phyloP scores from a whole-genome alignment of 345 rosid species.

The Lepidium didymum region DNA sequence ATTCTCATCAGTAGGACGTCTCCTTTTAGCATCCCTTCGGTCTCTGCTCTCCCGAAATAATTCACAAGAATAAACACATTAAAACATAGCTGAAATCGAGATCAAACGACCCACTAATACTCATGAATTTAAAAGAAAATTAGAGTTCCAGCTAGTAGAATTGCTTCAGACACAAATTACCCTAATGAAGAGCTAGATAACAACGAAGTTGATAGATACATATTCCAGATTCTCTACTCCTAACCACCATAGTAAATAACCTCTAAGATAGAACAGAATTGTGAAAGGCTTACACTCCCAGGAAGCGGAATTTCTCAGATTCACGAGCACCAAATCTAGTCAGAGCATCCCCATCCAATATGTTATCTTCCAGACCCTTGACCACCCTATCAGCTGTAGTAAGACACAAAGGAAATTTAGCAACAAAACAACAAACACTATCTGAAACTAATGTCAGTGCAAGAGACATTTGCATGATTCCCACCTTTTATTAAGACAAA shows the following conservation, averaged over 20 bases:
- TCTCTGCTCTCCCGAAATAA: slow-evolving; percentile 37
- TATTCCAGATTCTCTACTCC: background rate
- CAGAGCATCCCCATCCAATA: slow-evolving; percentile 42
- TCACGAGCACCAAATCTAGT: slow-evolving; percentile 73
- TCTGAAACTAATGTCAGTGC: background rate
- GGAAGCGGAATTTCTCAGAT: slow-evolving; percentile 63
- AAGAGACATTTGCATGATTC: background rate
- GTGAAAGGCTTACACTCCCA: slow-evolving; percentile 62
- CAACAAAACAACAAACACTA: slow-evolving; percentile 2
- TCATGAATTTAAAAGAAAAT: background rate
- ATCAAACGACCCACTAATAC: background rate
- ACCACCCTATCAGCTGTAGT: slow-evolving; percentile 44
- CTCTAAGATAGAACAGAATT: slow-evolving; percentile 3
- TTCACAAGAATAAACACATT: background rate
- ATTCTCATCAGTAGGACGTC: slow-evolving; percentile 61
- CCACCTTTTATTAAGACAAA: background rate
- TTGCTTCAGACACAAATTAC: background rate
- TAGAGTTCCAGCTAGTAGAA: background rate
- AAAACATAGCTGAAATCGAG: background rate
- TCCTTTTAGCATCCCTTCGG: slow-evolving; percentile 60
- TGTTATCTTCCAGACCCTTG: slow-evolving; percentile 30
- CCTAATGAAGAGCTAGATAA: background rate
- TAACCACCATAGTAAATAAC: background rate
- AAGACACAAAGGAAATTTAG: slow-evolving; percentile 19
- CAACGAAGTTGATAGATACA: background rate